Conservation (phyloP, 176 grass and related monocot species). For the Paspalum vaginatum region DNA sequence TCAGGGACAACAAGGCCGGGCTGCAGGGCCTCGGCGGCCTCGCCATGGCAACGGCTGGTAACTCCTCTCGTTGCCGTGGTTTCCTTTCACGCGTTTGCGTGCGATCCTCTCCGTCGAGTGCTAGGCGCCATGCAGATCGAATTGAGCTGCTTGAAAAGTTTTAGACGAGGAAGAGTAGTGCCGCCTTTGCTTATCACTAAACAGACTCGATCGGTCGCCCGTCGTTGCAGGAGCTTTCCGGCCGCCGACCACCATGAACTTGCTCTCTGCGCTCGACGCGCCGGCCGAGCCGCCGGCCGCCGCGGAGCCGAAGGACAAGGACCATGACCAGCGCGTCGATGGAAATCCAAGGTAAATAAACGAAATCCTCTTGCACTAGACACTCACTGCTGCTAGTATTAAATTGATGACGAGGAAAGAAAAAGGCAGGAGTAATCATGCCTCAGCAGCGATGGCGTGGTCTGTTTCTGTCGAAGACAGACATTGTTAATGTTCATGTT, state of each 20-base stretch:
- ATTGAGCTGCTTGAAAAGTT: not conserved
- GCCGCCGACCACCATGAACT: slow-evolving; percentile 57
- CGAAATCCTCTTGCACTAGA: not conserved
- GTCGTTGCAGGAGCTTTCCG: slow-evolving; percentile 33
- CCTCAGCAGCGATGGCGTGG: too few relatives aligned
- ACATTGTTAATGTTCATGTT: not conserved
- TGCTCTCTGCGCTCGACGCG: slow-evolving; percentile 43
- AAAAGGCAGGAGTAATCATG: not conserved
- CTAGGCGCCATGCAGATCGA: not conserved
- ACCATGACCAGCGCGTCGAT: not conserved
- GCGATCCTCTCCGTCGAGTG: too few relatives aligned
- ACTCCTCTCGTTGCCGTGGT: not conserved
- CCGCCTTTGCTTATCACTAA: not conserved
- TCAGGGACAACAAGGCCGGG: slow-evolving; percentile 55
- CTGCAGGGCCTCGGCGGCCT: slow-evolving; percentile 43
- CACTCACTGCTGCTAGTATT: not conserved
- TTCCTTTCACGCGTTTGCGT: not conserved
- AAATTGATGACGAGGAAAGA: not conserved
- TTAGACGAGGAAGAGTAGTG: not conserved
- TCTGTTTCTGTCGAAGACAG: too few relatives aligned
- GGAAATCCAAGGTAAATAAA: slow-evolving; percentile 27
- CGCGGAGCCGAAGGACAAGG: not conserved
- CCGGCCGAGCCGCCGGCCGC: slow-evolving; percentile 23
- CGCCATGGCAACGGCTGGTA: slow-evolving; percentile 34
- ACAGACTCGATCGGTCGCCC: too few relatives aligned